Conservation (phyloP, 2,329 filamentous ascomycete genomes). For the Ambrosiella xylebori region DNA sequence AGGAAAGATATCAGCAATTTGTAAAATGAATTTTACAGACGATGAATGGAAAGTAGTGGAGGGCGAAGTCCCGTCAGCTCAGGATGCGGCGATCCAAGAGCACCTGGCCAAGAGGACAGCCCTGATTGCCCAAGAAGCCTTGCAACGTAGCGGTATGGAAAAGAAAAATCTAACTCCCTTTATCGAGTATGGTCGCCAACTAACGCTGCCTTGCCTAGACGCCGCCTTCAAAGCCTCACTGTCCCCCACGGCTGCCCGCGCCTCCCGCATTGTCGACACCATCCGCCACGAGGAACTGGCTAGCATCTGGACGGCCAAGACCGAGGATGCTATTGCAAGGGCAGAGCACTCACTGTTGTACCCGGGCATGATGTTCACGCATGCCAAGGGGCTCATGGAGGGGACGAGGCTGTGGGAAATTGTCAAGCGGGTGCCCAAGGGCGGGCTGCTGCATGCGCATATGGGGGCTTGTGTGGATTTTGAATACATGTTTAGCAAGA, state of each 20-base stretch:
- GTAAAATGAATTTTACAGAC: slow-evolving; percentile 23
- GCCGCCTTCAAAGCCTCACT: slow-evolving; percentile 53
- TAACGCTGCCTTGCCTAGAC: slow-evolving; percentile 29
- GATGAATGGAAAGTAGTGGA: slow-evolving; percentile 42
- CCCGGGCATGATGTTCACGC: slow-evolving; percentile 84
- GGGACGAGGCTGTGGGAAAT: slow-evolving; percentile 72
- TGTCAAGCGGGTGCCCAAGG: slow-evolving; percentile 75
- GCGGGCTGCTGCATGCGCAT: slow-evolving; percentile 70
- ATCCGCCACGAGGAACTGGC: slow-evolving; percentile 64
- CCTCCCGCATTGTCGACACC: slow-evolving; percentile 60
- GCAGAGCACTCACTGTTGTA: slow-evolving; percentile 48
- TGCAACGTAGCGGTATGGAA: slow-evolving; percentile 42
- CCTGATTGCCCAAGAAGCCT: slow-evolving; percentile 66
- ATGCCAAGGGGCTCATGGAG: slow-evolving; percentile 77
- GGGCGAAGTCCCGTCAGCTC: slow-evolving; percentile 35
- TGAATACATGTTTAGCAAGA: slow-evolving; percentile 57
- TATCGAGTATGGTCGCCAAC: not conserved
- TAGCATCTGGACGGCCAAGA: slow-evolving; percentile 57
- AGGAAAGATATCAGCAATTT: too few relatives aligned
- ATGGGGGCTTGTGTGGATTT: slow-evolving; percentile 83
- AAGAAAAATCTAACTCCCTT: not conserved
- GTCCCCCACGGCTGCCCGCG: slow-evolving; percentile 60
- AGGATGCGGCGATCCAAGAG: slow-evolving; percentile 65
- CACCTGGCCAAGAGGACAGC: slow-evolving; percentile 61
- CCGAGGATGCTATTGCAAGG: slow-evolving; percentile 52